phyloP scores from a whole-genome alignment of 2,329 filamentous ascomycete species.

The Monilinia fructigena region DNA sequence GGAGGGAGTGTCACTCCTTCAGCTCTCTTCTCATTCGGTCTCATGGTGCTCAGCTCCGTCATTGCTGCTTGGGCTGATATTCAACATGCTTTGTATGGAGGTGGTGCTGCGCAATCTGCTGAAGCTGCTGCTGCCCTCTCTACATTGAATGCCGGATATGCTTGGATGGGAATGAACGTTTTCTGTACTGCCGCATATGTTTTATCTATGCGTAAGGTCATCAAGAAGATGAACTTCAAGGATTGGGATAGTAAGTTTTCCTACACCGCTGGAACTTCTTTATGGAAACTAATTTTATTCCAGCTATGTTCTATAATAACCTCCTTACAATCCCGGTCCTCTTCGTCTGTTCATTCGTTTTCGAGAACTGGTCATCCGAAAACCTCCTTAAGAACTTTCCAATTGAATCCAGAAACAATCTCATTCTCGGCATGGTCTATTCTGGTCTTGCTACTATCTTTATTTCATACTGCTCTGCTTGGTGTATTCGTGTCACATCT shows the following conservation, averaged over 20 bases:
- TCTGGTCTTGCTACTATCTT: slow-evolving; percentile 92
- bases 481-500: slow-evolving; percentile 96
- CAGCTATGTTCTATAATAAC: slow-evolving; percentile 99
- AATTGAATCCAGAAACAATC: slow-evolving; percentile 69
- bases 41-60: slow-evolving; percentile 94
- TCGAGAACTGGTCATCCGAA: slow-evolving; percentile 86
- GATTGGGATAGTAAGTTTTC: slow-evolving; percentile 89
- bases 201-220: slow-evolving; percentile 93
- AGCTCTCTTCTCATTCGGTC: slow-evolving; percentile 86
- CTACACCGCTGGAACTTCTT: background rate
- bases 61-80: slow-evolving; percentile 98
- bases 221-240: slow-evolving; percentile 99
- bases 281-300: slow-evolving; percentile 38
- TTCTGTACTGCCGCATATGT: slow-evolving; percentile 90
- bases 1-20: slow-evolving; percentile 86
- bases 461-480: slow-evolving; percentile 99
- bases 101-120: slow-evolving; percentile 36
- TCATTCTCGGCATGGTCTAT: slow-evolving; percentile 87
- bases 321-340: slow-evolving; percentile 93
- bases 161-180: slow-evolving; percentile 98
- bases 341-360: slow-evolving; percentile 72
- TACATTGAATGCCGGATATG: slow-evolving; percentile 89
- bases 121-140: slow-evolving; percentile 75
- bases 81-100: slow-evolving; percentile 69
- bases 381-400: slow-evolving; percentile 92